Conservation (phyloP, 208 protist species). For the Trypanosoma melophagium region DNA sequence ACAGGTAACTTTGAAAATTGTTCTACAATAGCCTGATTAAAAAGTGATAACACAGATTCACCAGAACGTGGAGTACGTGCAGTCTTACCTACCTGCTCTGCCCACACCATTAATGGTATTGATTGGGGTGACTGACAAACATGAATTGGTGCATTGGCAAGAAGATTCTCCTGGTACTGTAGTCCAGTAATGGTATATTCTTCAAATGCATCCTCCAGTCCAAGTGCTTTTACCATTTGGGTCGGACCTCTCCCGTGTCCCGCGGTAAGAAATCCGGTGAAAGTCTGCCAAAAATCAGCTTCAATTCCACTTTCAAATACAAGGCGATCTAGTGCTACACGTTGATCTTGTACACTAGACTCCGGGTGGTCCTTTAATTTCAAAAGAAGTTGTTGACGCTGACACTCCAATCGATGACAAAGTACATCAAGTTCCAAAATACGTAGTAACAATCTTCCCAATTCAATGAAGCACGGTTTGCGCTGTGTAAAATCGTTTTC, state of each 20-base stretch:
- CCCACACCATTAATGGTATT: slow-evolving; percentile 57
- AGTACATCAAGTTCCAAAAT: slow-evolving; percentile 79
- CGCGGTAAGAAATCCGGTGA: slow-evolving; percentile 45
- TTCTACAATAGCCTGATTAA: slow-evolving; percentile 78
- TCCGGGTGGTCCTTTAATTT: slow-evolving; percentile 58
- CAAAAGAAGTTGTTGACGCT: slow-evolving; percentile 62
- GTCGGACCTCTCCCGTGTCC: slow-evolving; percentile 32
- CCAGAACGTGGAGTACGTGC: slow-evolving; percentile 29
- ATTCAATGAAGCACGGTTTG: slow-evolving; percentile 84
- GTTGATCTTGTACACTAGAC: slow-evolving; percentile 63
- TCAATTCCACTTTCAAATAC: slow-evolving; percentile 76
- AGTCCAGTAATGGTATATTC: slow-evolving; percentile 77
- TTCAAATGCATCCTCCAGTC: slow-evolving; percentile 75
- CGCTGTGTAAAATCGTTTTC: slow-evolving; percentile 47
- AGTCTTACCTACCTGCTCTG: slow-evolving; percentile 36
- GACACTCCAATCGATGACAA: slow-evolving; percentile 70
- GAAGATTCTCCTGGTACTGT: slow-evolving; percentile 80
- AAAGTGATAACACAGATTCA: slow-evolving; percentile 56
- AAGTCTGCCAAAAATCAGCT: slow-evolving; percentile 78
- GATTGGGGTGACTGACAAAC: slow-evolving; percentile 52
- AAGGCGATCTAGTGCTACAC: slow-evolving; percentile 43
- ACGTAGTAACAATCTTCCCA: slow-evolving; percentile 72
- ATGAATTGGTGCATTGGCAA: slow-evolving; percentile 42
- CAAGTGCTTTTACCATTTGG: slow-evolving; percentile 49
- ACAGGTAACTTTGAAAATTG: slow-evolving; percentile 77